Conservation (phyloP, 2,329 filamentous ascomycete genomes). For the Intubia oerlemansii region DNA sequence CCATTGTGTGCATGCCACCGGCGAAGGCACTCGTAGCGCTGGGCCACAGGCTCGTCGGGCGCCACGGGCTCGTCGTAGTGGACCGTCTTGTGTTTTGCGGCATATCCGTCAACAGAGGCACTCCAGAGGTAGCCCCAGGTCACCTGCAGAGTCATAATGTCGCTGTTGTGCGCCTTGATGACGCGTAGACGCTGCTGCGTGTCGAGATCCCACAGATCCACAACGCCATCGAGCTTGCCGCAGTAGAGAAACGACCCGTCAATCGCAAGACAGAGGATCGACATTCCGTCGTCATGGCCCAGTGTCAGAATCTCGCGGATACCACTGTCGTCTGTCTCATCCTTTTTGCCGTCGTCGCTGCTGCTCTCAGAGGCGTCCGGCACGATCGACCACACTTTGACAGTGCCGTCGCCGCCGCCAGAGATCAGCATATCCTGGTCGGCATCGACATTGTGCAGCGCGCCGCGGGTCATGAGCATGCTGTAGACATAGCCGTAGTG, state of each 20-base stretch:
- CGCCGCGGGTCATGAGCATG: constrained; percentile 67
- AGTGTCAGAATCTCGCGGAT: constrained; percentile 49
- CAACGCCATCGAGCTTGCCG: constrained; percentile 66
- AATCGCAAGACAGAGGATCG: constrained; percentile 56
- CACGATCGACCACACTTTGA: constrained; percentile 73
- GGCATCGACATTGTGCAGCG: constrained; percentile 41
- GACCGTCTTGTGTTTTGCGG: constrained; percentile 49
- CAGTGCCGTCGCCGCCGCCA: constrained; percentile 79
- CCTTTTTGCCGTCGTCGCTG: constrained; percentile 19
- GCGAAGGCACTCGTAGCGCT: constrained; percentile 15
- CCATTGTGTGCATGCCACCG: constrained; percentile 49
- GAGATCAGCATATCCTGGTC: constrained; percentile 72
- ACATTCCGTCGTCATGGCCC: constrained; percentile 38
- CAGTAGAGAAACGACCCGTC: constrained; percentile 88
- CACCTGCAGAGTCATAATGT: constrained; percentile 73
- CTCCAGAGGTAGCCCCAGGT: constrained; percentile 72
- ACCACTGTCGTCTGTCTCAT: constrained; percentile 16
- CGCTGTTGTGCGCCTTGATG: constrained; percentile 58
- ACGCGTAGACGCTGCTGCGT: constrained; percentile 77
- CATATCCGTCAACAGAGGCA: constrained; percentile 71
- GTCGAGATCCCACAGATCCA: constrained; percentile 94
- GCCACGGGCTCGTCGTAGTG: constrained; percentile 37
- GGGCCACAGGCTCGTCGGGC: constrained; percentile 32
- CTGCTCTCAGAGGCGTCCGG: constrained; percentile 20
- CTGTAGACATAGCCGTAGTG: constrained; percentile 94